Percentiles rank a stretch among this genome's conserved stretches.
Conservation (phyloP, 2,329 filamentous ascomycete genomes). For the Fusarium sacchari region DNA sequence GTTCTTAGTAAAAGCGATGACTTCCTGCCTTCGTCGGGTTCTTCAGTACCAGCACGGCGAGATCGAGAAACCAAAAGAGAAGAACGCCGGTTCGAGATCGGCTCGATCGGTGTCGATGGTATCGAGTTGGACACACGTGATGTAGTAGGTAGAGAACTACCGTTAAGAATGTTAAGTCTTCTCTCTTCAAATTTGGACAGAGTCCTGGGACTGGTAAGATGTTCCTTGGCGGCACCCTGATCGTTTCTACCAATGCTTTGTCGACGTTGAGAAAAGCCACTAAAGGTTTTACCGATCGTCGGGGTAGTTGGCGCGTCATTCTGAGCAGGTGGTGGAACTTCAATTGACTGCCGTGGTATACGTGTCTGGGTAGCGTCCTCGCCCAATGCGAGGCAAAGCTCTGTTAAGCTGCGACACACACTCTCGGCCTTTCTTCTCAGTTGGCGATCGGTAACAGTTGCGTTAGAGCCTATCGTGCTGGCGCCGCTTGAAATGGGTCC, state of each 20-base stretch:
- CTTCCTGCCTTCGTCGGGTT: conserved; percentile 57
- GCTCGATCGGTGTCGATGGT: conserved; percentile 55
- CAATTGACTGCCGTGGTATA: conserved; percentile 34
- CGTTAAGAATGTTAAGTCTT: conserved; percentile 58
- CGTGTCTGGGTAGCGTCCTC: conserved; percentile 62
- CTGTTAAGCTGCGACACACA: conserved; percentile 90
- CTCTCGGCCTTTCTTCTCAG: conserved; percentile 90
- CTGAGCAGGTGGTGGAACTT: conserved; percentile 23
- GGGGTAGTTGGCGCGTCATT: conserved; percentile 53
- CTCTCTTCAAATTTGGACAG: conserved; percentile 65
- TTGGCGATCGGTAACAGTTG: conserved; percentile 78
- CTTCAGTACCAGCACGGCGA: conserved; percentile 58
- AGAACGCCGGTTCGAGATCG: conserved; percentile 57
- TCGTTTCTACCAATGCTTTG: conserved; percentile 54
- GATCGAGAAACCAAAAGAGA: conserved; percentile 57
- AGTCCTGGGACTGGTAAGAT: conserved; percentile 57
- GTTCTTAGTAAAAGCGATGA: conserved; percentile 57
- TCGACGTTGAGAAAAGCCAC: conserved; percentile 52
- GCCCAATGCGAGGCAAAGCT: conserved; percentile 86
- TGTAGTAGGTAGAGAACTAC: conserved; percentile 58
- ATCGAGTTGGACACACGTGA: conserved; percentile 54
- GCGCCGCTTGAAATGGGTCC: conserved; percentile 74
- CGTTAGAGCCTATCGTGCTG: conserved; percentile 66
- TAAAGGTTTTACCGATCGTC: conserved; percentile 55
- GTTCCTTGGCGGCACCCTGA: conserved; percentile 50